phyloP scores from a whole-genome alignment of 805 yeast species.

The Candida glaebosa region DNA sequence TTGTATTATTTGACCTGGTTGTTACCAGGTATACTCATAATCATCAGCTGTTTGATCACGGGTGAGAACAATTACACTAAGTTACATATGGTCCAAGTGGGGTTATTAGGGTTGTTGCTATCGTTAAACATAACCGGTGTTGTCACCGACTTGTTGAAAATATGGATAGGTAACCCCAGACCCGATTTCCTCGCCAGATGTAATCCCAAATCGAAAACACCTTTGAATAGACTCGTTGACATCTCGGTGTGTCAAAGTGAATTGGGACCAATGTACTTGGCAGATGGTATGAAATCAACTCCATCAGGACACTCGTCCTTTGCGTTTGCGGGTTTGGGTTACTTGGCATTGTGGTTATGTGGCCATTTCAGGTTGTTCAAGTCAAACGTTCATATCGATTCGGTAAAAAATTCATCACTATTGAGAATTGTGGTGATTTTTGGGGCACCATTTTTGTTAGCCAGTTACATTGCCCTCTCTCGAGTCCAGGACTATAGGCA shows the following conservation, averaged over 20 bases:
- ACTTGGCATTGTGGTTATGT: conserved; percentile 29
- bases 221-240: conserved; percentile 22
- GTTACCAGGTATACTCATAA: conserved; percentile 22
- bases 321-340: conserved; percentile 30
- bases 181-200: conserved; percentile 44
- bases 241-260: conserved; percentile 32
- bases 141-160: conserved; percentile 35
- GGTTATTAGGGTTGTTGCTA: conserved; percentile 28
- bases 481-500: conserved; percentile 37
- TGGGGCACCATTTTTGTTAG: conserved; percentile 22
- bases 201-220: conserved; percentile 24
- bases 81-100: conserved; percentile 26
- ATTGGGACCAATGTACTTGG: conserved; percentile 22
- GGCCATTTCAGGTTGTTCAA: conserved; percentile 21
- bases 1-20: conserved; percentile 26
- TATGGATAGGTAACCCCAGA: conserved; percentile 39
- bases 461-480: conserved; percentile 28
- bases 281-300: conserved; percentile 39
- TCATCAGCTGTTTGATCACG: conserved; percentile 8
- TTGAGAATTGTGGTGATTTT: neutral
- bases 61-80: conserved; percentile 8
- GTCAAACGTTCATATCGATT: neutral
- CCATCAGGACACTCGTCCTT: conserved; percentile 41
- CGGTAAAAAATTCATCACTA: neutral
- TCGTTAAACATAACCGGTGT: conserved; percentile 27